phyloP scores from a whole-genome alignment of 306 rosid species.

The Gillenia trifoliata region DNA sequence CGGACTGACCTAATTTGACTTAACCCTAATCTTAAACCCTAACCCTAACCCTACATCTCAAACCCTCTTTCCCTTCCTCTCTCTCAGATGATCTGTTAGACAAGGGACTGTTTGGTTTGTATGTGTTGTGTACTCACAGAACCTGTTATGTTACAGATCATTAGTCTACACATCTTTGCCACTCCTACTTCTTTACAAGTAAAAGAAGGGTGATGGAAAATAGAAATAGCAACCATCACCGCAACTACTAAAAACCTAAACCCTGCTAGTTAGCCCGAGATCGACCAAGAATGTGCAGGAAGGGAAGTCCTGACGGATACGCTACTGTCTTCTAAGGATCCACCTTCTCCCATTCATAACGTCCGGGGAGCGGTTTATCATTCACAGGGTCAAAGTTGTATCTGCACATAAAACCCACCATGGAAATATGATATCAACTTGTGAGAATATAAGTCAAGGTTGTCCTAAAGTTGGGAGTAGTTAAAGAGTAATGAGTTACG shows the following conservation, averaged over 20 bases:
- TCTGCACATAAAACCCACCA: constrained; percentile 50
- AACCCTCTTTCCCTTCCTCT: constrained; percentile 40
- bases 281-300: constrained; percentile 37
- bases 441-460: background rate
- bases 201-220: constrained; percentile 73
- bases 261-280: constrained; percentile 40
- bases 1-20: constrained; percentile 49
- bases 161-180: constrained; percentile 61
- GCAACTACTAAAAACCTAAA: constrained; percentile 52
- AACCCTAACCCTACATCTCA: constrained; percentile 48
- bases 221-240: constrained; percentile 86
- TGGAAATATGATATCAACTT: background rate
- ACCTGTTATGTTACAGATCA: constrained; percentile 83
- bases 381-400: constrained; percentile 88
- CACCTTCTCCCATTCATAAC: constrained; percentile 79
- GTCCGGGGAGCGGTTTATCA: constrained; percentile 82
- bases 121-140: constrained; percentile 61
- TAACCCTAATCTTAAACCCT: constrained; percentile 29
- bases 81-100: constrained; percentile 71
- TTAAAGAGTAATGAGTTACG: background rate
- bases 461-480: background rate
- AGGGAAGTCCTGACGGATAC: constrained; percentile 39
- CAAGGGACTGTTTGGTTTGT: constrained; percentile 66
- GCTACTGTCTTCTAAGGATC: constrained; percentile 36
- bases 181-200: constrained; percentile 89